Evolutionary conservation across 441 rosid species (phyloP).

Genomic region (Adansonia madagascariensis): DNA sequence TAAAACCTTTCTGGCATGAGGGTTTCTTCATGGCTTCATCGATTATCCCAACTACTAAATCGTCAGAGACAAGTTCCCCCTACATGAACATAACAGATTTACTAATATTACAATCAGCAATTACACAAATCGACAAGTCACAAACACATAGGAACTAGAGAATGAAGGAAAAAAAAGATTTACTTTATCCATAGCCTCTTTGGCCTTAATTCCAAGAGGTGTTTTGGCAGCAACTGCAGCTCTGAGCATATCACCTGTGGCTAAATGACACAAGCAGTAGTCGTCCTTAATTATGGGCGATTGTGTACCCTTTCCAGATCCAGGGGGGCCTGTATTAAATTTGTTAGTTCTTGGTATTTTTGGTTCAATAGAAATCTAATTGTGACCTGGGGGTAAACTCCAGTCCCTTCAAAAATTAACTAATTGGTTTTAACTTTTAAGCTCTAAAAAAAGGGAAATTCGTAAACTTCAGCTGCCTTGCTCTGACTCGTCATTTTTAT

Average conservation of each 20-base stretch:
- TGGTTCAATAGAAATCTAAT: not conserved
- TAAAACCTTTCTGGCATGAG: constrained; percentile 63
- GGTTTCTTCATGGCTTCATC: constrained; percentile 76
- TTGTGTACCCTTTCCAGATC: constrained; percentile 75
- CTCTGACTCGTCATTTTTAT: no score
- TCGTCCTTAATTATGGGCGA: constrained; percentile 69
- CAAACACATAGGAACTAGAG: not conserved
- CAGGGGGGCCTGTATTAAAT: constrained; percentile 60
- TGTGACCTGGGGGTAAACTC: not conserved
- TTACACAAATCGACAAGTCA: not conserved
- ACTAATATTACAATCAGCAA: constrained; percentile 5
- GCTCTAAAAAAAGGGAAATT: not conserved
- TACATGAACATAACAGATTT: constrained; percentile 26
- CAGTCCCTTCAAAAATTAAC: no score
- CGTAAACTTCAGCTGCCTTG: no score
- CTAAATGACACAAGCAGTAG: constrained; percentile 68
- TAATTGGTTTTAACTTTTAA: no score
- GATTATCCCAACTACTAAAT: constrained; percentile 71
- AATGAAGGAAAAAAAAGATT: constrained; percentile 2
- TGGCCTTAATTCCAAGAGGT: constrained; percentile 68
- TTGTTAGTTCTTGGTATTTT: constrained; percentile 2
- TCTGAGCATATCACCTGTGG: constrained; percentile 74
- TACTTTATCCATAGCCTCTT: constrained; percentile 72
- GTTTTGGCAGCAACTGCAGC: constrained; percentile 71
- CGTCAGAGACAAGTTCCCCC: constrained; percentile 73